Evolutionary conservation across 2,329 filamentous ascomycete genomes (phyloP).

Genomic region (Bertia moriformis): DNA sequence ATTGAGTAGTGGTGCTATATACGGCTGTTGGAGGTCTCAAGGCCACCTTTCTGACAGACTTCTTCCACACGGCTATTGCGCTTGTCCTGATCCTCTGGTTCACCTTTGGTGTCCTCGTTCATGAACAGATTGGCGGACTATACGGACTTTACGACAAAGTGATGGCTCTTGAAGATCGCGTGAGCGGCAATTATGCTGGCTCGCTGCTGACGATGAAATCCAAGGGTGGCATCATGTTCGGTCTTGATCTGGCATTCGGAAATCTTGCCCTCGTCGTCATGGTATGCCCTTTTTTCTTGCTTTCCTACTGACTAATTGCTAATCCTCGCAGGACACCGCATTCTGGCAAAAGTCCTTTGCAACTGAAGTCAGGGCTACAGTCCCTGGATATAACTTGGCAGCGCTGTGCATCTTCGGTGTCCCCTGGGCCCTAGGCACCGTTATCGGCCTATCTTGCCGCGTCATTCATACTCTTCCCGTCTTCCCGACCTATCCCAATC

Average conservation of each 20-base stretch:
- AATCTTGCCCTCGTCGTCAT: slow-evolving; percentile 32
- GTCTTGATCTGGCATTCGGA: slow-evolving; percentile 29
- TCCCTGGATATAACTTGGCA: slow-evolving; percentile 28
- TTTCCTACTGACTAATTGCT: background rate
- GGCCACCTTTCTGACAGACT: slow-evolving; percentile 32
- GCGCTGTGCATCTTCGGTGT: slow-evolving; percentile 27
- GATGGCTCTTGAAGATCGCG: slow-evolving; percentile 21
- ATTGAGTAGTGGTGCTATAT: slow-evolving; percentile 24
- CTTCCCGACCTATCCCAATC: slow-evolving; percentile 25
- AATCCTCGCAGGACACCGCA: slow-evolving; percentile 21
- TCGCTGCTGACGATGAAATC: slow-evolving; percentile 32
- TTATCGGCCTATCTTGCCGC: slow-evolving; percentile 26
- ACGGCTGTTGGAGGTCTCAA: slow-evolving; percentile 31
- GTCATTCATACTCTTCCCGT: slow-evolving; percentile 28
- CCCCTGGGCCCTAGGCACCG: slow-evolving; percentile 28
- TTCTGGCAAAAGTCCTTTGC: slow-evolving; percentile 38
- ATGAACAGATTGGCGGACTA: slow-evolving; percentile 23
- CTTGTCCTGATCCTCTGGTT: slow-evolving; percentile 32
- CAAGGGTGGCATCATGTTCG: slow-evolving; percentile 23
- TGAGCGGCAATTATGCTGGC: slow-evolving; percentile 28
- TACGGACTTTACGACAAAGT: slow-evolving; percentile 29
- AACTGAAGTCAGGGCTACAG: slow-evolving; percentile 26
- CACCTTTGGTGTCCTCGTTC: slow-evolving; percentile 24
- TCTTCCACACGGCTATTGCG: slow-evolving; percentile 28
- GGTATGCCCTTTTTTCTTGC: too few species aligned